Evolutionary conservation across 1,284 basidiomycete genomes (phyloP).

Genomic region (Abortiporus biennis): DNA sequence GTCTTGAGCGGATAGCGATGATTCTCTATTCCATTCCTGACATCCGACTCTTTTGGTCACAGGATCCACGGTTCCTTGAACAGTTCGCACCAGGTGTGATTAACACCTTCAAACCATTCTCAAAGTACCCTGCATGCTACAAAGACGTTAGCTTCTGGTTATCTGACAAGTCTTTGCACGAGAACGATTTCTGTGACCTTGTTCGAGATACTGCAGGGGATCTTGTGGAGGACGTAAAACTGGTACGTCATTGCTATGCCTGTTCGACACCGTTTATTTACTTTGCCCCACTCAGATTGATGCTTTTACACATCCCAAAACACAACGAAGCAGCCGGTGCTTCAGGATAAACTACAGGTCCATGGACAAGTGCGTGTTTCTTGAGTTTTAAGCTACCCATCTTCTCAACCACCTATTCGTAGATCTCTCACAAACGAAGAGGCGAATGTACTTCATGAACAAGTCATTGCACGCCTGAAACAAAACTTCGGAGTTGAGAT

Average conservation of each 20-base stretch:
- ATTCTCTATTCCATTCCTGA: constrained; percentile 96
- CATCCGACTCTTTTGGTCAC: constrained; percentile 98
- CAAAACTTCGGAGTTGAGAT: constrained; percentile 74
- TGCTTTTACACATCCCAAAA: constrained; percentile 89
- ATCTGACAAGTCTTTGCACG: constrained; percentile 62
- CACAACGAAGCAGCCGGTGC: constrained; percentile 73
- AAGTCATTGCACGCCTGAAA: constrained; percentile 46
- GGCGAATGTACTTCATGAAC: constrained; percentile 72
- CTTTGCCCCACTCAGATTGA: constrained; percentile 64
- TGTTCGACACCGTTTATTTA: neutral
- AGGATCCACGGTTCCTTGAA: constrained; percentile 80
- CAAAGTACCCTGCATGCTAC: constrained; percentile 84
- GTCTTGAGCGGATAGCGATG: constrained; percentile 98
- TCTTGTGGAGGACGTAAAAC: constrained; percentile 84
- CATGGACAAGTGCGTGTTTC: constrained; percentile 75
- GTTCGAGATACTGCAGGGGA: constrained; percentile 92
- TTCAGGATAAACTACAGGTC: constrained; percentile 94
- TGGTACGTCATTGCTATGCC: constrained; percentile 41
- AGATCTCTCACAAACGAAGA: constrained; percentile 90
- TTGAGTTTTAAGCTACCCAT: neutral
- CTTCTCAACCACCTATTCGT: constrained; percentile 3
- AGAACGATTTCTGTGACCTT: constrained; percentile 96
- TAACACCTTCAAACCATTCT: constrained; percentile 81
- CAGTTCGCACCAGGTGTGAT: constrained; percentile 84
- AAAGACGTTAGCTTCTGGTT: constrained; percentile 94